Percentiles rank a stretch among this genome's conserved stretches.
Conservation (phyloP, 73 alveolate species). For the Diophrys sp. region DNA sequence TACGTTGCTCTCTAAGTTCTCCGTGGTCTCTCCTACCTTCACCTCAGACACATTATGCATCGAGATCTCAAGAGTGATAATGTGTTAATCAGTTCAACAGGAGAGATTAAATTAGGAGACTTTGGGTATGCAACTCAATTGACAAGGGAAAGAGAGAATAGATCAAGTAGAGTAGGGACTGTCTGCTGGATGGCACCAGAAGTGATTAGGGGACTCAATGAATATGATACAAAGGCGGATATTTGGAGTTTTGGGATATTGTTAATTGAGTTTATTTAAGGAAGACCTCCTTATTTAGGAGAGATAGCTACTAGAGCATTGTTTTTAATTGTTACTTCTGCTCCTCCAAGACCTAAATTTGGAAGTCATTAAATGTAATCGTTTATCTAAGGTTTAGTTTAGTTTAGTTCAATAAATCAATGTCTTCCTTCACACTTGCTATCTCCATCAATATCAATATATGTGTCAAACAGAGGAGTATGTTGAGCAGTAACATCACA, state of each 20-base stretch:
- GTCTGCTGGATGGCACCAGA: constrained; percentile 95
- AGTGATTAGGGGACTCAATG: constrained; percentile 50
- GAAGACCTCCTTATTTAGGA: constrained; percentile 4
- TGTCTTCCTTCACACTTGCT: too few relatives aligned
- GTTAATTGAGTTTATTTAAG: neutral
- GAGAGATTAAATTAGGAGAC: constrained; percentile 68
- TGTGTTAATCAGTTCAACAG: constrained; percentile 33
- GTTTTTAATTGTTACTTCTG: neutral
- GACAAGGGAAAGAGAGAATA: constrained; percentile 71
- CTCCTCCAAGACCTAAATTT: neutral
- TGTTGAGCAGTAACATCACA: too few relatives aligned
- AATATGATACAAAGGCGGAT: neutral
- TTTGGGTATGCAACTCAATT: constrained; percentile 84
- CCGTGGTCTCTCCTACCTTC: constrained; percentile 30
- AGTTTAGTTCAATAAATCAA: too few relatives aligned
- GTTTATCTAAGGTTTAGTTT: too few relatives aligned
- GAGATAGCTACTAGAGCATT: neutral
- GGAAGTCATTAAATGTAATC: neutral
- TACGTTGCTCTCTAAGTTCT: constrained; percentile 31
- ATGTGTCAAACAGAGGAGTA: too few relatives aligned
- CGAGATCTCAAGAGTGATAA: constrained; percentile 82
- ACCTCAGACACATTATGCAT: constrained; percentile 65
- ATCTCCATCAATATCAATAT: too few relatives aligned
- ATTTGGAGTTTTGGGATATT: constrained; percentile 9
- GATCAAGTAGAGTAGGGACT: constrained; percentile 83